Percentiles rank a stretch among this genome's conserved stretches.
These are phyloP conservation scores for Haplographium delicatum DNA, from an alignment of 495 filamentous ascomycete genomes.

Conservation along the genomic window DNA sequence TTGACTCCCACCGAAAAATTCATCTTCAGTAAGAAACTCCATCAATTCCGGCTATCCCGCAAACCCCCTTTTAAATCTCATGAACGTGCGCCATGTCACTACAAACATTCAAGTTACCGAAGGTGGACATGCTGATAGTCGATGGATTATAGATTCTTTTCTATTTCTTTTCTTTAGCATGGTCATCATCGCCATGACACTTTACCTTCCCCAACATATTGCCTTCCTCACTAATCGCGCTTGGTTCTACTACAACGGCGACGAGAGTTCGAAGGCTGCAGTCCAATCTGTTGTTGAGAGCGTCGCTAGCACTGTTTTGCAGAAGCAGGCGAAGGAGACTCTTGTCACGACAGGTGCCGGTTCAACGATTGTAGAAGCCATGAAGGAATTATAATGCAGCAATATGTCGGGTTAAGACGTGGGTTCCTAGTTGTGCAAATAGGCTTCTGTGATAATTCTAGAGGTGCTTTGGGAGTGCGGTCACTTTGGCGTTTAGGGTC, in stretches of 20 bases:
- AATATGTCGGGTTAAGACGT: not conserved
- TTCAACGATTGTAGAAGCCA: conserved; percentile 2
- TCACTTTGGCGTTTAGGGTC: not conserved
- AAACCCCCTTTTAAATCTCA: not conserved
- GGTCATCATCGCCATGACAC: conserved; percentile 74
- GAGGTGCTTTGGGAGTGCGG: conserved; percentile 1
- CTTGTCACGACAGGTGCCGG: conserved; percentile 21
- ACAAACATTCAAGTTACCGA: not conserved
- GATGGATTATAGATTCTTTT: conserved; percentile 84
- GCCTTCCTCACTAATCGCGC: conserved; percentile 69
- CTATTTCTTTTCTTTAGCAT: conserved; percentile 82
- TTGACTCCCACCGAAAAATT: conserved; percentile 78
- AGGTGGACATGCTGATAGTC: too few species aligned
- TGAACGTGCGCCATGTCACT: not conserved
- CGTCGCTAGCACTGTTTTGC: conserved; percentile 18
- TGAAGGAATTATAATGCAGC: conserved; percentile 14
- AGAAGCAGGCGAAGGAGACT: conserved; percentile 28
- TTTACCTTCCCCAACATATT: conserved; percentile 92
- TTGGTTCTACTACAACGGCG: conserved; percentile 91
- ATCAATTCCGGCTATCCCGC: not conserved
- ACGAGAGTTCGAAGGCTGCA: conserved; percentile 45
- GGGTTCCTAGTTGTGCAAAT: not conserved
- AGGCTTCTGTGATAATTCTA: too few species aligned
- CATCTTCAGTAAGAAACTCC: conserved; percentile 54
- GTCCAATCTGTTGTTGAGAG: conserved; percentile 30